Conservation (phyloP, 2,329 filamentous ascomycete species). For the Aspergillus ochraceoroseus region DNA sequence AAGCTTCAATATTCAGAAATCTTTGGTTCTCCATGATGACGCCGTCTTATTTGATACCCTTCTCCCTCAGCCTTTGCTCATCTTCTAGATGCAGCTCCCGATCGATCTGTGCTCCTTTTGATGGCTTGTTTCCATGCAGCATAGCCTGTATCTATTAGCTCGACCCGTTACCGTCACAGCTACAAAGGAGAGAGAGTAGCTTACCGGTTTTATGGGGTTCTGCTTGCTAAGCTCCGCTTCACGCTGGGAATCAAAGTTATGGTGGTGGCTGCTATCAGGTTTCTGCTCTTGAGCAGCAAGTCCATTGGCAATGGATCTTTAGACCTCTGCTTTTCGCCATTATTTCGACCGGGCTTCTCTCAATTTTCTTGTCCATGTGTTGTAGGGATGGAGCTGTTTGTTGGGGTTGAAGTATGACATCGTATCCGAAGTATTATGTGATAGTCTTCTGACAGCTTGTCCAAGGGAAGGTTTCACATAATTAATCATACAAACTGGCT, state of each 20-base stretch:
- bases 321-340: constrained; percentile 38
- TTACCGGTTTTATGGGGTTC: constrained; percentile 43
- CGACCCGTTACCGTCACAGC: neutral
- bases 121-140: constrained; percentile 46
- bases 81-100: constrained; percentile 43
- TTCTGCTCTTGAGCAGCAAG: constrained; percentile 37
- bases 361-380: no score
- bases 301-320: constrained; percentile 45
- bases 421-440: no score
- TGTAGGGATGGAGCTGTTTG: no score
- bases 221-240: constrained; percentile 40
- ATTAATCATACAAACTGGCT: no score
- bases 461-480: no score
- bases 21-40: no score
- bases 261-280: constrained; percentile 24
- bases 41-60: constrained; percentile 38
- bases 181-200: constrained; percentile 11
- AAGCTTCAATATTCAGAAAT: neutral
- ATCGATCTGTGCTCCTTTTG: constrained; percentile 47
- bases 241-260: constrained; percentile 27
- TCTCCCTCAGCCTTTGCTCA: constrained; percentile 43
- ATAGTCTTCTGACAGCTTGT: no score
- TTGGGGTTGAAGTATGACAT: no score
- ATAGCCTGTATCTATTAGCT: constrained; percentile 41
- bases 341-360: constrained; percentile 1